Evolutionary conservation across 495 filamentous ascomycete genomes (phyloP).

Genomic region (Terfezia claveryi): DNA sequence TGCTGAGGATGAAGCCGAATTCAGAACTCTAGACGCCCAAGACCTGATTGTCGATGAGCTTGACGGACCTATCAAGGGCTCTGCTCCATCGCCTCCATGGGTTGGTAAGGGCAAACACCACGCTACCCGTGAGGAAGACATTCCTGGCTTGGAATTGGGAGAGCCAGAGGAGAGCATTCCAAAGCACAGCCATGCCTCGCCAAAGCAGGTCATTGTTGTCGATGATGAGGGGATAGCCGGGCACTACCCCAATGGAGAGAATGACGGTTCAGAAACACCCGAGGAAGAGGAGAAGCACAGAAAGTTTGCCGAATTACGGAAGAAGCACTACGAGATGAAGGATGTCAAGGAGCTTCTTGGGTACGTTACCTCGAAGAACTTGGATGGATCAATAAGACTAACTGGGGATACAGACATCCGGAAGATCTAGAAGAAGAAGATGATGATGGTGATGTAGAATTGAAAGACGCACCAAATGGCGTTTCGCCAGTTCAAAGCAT

Average conservation of each 20-base stretch:
- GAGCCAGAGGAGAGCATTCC: constrained; percentile 61
- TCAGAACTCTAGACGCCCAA: constrained; percentile 33
- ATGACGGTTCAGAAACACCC: constrained; percentile 34
- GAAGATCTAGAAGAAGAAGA: constrained; percentile 31
- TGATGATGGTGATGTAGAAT: constrained; percentile 26
- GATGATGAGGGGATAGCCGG: constrained; percentile 39
- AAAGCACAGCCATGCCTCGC: constrained; percentile 23
- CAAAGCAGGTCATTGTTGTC: constrained; percentile 47
- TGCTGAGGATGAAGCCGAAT: constrained; percentile 58
- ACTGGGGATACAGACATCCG: constrained; percentile 23
- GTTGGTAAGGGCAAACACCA: constrained; percentile 5
- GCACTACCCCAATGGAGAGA: constrained; percentile 27
- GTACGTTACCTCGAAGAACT: constrained; percentile 18
- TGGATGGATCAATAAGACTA: background rate
- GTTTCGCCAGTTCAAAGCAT: constrained; percentile 1
- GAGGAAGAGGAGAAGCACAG: constrained; percentile 70
- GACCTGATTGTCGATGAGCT: constrained; percentile 46
- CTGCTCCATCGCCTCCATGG: constrained; percentile 10
- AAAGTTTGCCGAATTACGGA: constrained; percentile 73
- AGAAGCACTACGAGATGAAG: constrained; percentile 97
- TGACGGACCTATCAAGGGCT: constrained; percentile 25
- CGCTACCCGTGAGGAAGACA: constrained; percentile 43
- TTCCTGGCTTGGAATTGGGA: constrained; percentile 80
- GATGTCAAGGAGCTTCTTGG: constrained; percentile 77
- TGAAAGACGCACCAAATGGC: constrained; percentile 18